Percentiles rank a stretch among this genome's conserved stretches.
phyloP scores from a whole-genome alignment of 139 green algal species.

The Closterium sp. region DNA sequence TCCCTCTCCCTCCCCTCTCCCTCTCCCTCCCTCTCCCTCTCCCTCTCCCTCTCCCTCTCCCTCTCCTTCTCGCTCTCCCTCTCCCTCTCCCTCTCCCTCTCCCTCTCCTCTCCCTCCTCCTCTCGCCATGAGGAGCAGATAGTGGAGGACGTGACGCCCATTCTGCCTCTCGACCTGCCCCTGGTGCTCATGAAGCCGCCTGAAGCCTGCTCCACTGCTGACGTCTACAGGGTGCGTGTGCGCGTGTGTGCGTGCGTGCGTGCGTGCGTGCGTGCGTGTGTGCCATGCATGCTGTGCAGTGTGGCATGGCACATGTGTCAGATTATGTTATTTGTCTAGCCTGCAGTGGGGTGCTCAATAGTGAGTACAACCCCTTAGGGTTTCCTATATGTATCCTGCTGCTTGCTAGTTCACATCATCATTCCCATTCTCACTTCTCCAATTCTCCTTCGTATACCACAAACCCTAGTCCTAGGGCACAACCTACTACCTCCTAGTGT shows the following conservation, averaged over 20 bases:
- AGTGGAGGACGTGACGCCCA: constrained; percentile 83
- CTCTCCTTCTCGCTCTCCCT: not conserved
- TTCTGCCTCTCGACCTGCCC: constrained; percentile 75
- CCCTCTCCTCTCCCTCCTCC: not conserved
- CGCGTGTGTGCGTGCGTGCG: too few species aligned
- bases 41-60: not conserved
- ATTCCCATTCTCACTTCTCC: too few species aligned
- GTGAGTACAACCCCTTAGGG: too few species aligned
- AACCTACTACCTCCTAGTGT: too few species aligned
- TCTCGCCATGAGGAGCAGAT: constrained; percentile 68
- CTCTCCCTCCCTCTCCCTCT: not conserved
- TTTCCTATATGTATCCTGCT: too few species aligned
- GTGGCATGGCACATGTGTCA: not conserved
- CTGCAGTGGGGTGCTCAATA: too few species aligned
- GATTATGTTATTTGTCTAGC: too few species aligned
- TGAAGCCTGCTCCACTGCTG: constrained; percentile 67
- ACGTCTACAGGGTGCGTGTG: constrained; percentile 83
- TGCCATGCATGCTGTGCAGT: not conserved
- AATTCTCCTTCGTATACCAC: too few species aligned
- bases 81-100: not conserved
- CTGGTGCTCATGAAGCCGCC: constrained; percentile 81
- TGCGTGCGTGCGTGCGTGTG: too few species aligned
- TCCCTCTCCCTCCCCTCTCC: not conserved
- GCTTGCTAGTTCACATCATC: too few species aligned
- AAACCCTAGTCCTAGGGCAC: too few species aligned